Conservation (phyloP, 306 rosid genomes). For the Fagus crenata region DNA sequence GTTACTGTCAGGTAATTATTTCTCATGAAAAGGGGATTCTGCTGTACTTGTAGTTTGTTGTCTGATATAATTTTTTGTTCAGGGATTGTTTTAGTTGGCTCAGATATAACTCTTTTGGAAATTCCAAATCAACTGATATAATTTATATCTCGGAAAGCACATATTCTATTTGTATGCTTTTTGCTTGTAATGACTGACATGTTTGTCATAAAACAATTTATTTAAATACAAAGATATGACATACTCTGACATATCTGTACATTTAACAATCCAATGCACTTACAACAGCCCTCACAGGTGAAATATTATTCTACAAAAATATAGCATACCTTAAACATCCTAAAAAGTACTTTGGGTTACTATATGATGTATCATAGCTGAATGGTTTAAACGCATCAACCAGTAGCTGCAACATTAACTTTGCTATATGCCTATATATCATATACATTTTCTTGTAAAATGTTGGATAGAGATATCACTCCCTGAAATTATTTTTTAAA, state of each 20-base stretch:
- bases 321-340: too few species aligned
- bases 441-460: too few species aligned
- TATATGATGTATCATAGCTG: too few species aligned
- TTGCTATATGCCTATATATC: too few species aligned
- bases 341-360: too few species aligned
- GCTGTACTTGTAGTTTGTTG: slow-evolving; percentile 11
- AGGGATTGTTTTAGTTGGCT: neutral
- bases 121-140: neutral
- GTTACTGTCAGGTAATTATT: slow-evolving; percentile 90
- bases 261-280: too few species aligned
- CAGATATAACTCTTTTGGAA: neutral
- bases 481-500: too few species aligned
- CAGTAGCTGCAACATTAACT: too few species aligned
- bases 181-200: neutral
- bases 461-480: too few species aligned
- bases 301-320: too few species aligned
- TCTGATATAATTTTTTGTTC: neutral
- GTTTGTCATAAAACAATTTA: neutral
- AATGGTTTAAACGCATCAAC: too few species aligned
- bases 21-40: slow-evolving; percentile 19
- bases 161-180: neutral
- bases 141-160: neutral
- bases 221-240: neutral
- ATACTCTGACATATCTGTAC: neutral
- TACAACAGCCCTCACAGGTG: too few species aligned